Percentiles rank a stretch among this genome's conserved stretches.
phyloP scores from a whole-genome alignment of 73 alveolate species.

The Paramecium pentaurelia region DNA sequence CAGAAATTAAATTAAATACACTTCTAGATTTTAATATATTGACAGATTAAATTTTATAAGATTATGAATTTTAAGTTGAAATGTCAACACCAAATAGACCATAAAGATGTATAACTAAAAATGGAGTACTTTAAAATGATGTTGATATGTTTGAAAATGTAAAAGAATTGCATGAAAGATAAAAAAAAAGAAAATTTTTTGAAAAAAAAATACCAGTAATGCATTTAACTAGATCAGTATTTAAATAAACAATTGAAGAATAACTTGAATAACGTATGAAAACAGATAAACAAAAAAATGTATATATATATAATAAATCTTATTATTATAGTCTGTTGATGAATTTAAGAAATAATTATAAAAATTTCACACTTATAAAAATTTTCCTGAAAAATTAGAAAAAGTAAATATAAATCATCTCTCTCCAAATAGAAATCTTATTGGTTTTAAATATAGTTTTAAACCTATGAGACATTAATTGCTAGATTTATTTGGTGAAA shows the following conservation, averaged over 20 bases:
- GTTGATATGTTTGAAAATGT: not conserved
- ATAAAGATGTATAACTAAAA: not conserved
- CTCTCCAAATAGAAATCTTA: slow-evolving; percentile 36
- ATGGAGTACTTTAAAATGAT: not conserved
- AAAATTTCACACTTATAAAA: slow-evolving; percentile 6
- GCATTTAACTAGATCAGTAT: not conserved
- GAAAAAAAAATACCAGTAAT: slow-evolving; percentile 38
- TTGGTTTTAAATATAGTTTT: slow-evolving; percentile 4
- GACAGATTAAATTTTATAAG: not conserved
- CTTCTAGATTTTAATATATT: not conserved
- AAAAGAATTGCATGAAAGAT: slow-evolving; percentile 24
- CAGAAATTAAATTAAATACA: not conserved
- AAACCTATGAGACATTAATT: slow-evolving; percentile 21
- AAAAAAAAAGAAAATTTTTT: not conserved
- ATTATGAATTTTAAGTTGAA: slow-evolving; percentile 21
- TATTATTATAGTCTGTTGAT: not conserved
- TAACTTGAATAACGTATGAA: not conserved
- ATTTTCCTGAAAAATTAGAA: not conserved
- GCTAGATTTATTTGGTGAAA: not conserved
- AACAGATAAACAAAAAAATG: not conserved
- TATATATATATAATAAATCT: not conserved
- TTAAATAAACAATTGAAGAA: slow-evolving; percentile 23
- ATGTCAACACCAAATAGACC: slow-evolving; percentile 30
- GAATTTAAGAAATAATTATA: not conserved
- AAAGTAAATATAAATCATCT: slow-evolving; percentile 8